These are phyloP conservation scores for Claviceps spartinae DNA, from an alignment of 2,329 filamentous ascomycete species.

Conservation along the genomic window DNA sequence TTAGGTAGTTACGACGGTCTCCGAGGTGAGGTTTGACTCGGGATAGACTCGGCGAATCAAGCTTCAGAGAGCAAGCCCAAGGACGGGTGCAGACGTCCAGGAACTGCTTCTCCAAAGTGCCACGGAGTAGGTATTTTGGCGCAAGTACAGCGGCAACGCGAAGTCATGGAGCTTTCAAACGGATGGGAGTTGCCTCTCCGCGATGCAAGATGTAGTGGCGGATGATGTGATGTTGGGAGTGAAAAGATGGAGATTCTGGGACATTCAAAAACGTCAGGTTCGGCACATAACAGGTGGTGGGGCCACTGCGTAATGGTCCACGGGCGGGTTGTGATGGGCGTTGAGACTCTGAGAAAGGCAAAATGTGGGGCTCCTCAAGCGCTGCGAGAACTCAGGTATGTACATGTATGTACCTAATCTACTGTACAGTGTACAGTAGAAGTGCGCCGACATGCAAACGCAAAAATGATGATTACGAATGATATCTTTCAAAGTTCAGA, in stretches of 20 bases:
- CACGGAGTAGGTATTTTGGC: conserved; percentile 1
- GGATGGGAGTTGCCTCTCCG: not conserved
- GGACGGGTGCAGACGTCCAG: conserved; percentile 29
- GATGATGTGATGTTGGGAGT: conserved; percentile 13
- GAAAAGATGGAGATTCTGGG: conserved; percentile 14
- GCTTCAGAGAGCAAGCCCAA: conserved; percentile 13
- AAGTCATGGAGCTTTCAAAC: not conserved
- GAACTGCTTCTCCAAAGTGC: conserved; percentile 16
- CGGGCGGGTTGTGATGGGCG: not conserved
- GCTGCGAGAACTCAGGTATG: not conserved
- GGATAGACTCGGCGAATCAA: not conserved
- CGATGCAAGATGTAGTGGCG: conserved; percentile 3
- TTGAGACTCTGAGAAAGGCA: not conserved
- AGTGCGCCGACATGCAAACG: too few species aligned
- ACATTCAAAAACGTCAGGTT: conserved; percentile 23
- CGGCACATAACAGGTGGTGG: conserved; percentile 16
- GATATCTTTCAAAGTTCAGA: too few species aligned
- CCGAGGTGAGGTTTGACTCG: conserved; percentile 4
- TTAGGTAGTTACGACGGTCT: not conserved
- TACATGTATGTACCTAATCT: too few species aligned
- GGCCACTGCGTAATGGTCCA: conserved; percentile 26
- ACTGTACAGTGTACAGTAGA: too few species aligned
- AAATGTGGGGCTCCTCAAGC: not conserved
- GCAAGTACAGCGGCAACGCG: not conserved
- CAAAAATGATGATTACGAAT: too few species aligned